Evolutionary conservation across 371 early-diverging fungal genomes (phyloP).

Genomic region (Blakeslea trispora): DNA sequence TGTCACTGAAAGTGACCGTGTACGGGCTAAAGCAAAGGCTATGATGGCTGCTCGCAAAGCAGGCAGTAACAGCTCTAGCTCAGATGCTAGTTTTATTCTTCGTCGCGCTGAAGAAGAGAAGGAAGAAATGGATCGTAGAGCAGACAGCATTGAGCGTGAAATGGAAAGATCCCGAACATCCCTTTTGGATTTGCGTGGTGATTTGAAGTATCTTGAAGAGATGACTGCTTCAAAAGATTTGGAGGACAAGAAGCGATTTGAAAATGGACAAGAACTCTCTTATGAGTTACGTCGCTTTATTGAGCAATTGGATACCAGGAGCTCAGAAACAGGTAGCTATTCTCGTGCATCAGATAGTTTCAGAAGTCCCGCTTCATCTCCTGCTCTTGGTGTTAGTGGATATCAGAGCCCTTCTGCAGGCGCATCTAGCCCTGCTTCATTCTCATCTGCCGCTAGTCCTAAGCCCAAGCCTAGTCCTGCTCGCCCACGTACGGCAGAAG

Average conservation of each 20-base stretch:
- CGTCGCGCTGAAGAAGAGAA: slow-evolving; percentile 51
- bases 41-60: slow-evolving; percentile 66
- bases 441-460: slow-evolving; percentile 16
- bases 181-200: slow-evolving; percentile 42
- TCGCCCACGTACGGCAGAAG: slow-evolving; percentile 51
- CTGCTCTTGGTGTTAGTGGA: background rate
- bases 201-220: slow-evolving; percentile 37
- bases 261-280: slow-evolving; percentile 46
- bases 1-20: slow-evolving; percentile 61
- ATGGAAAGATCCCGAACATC: slow-evolving; percentile 45
- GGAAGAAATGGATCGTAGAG: slow-evolving; percentile 37
- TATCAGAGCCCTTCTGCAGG: slow-evolving; percentile 21
- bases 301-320: slow-evolving; percentile 39
- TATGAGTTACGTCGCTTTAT: slow-evolving; percentile 51
- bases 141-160: slow-evolving; percentile 45
- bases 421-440: slow-evolving; percentile 4
- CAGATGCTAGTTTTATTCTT: slow-evolving; percentile 34
- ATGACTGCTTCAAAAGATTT: slow-evolving; percentile 28
- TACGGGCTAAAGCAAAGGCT: slow-evolving; percentile 67
- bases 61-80: slow-evolving; percentile 26
- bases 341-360: background rate
- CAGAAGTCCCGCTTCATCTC: background rate
- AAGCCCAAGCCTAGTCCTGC: slow-evolving; percentile 24
- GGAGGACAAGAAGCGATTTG: slow-evolving; percentile 46
- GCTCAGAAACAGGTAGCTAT: slow-evolving; percentile 11